phyloP scores from a whole-genome alignment of 179 eudicot genomes.

The Nepenthes alata region DNA sequence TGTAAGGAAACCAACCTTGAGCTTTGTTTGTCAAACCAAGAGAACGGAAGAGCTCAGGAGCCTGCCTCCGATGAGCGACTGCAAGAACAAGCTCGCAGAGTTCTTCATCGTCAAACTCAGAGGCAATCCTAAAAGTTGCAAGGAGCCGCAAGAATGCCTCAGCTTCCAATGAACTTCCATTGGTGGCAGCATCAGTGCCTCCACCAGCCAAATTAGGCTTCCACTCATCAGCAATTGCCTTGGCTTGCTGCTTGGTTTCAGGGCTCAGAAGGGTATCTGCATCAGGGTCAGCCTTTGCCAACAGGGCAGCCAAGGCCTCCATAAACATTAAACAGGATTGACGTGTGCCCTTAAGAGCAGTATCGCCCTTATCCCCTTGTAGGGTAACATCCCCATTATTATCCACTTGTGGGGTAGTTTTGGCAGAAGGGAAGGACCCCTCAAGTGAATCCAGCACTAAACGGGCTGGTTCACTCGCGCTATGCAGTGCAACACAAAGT shows the following conservation, averaged over 20 bases:
- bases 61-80: constrained; percentile 50
- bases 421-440: constrained; percentile 44
- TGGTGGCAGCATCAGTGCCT: constrained; percentile 50
- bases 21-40: constrained; percentile 56
- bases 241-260: constrained; percentile 53
- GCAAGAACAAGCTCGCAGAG: constrained; percentile 64
- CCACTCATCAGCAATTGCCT: constrained; percentile 57
- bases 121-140: constrained; percentile 60
- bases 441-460: constrained; percentile 53
- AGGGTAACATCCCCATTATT: constrained; percentile 3
- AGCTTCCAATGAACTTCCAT: constrained; percentile 55
- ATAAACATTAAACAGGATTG: constrained; percentile 33
- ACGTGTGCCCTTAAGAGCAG: constrained; percentile 36
- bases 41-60: constrained; percentile 65
- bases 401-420: not conserved
- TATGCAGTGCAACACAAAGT: constrained; percentile 35
- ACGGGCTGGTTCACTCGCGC: constrained; percentile 46
- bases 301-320: constrained; percentile 55
- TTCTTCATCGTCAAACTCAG: constrained; percentile 52
- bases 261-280: constrained; percentile 32
- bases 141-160: constrained; percentile 63
- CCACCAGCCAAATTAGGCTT: constrained; percentile 44
- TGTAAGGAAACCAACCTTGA: constrained; percentile 68
- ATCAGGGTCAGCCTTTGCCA: constrained; percentile 38
- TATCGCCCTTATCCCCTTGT: constrained; percentile 16